phyloP scores from a whole-genome alignment of 2,329 filamentous ascomycete genomes.

The Xylaria hypoxylon region DNA sequence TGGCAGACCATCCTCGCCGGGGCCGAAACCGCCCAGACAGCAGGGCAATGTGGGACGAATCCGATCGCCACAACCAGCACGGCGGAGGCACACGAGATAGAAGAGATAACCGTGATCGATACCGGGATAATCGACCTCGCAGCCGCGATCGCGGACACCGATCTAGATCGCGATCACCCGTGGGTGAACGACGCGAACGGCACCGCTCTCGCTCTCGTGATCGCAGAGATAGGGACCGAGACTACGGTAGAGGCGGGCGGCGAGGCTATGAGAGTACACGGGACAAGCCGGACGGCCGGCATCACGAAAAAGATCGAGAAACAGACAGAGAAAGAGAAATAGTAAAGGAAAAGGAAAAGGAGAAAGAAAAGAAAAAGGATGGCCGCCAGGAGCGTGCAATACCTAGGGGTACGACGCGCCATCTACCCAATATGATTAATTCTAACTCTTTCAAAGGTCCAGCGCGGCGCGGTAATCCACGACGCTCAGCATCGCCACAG shows the following conservation, averaged over 20 bases:
- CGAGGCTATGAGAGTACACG: slow-evolving; percentile 37
- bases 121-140: slow-evolving; percentile 49
- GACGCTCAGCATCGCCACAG: slow-evolving; percentile 42
- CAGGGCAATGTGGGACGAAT: slow-evolving; percentile 71
- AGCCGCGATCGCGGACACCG: slow-evolving; percentile 48
- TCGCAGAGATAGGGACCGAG: slow-evolving; percentile 54
- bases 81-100: slow-evolving; percentile 44
- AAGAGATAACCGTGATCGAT: slow-evolving; percentile 48
- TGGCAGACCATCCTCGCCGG: slow-evolving; percentile 64
- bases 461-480: slow-evolving; percentile 41
- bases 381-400: slow-evolving; percentile 36
- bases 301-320: slow-evolving; percentile 33
- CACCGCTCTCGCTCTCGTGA: slow-evolving; percentile 53
- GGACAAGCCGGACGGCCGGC: slow-evolving; percentile 37
- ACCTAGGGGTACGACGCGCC: slow-evolving; percentile 39
- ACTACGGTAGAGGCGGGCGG: slow-evolving; percentile 53
- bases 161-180: slow-evolving; percentile 44
- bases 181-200: slow-evolving; percentile 51
- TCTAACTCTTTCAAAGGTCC: slow-evolving; percentile 37
- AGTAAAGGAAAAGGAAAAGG: slow-evolving; percentile 25
- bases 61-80: slow-evolving; percentile 55
- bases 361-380: slow-evolving; percentile 40
- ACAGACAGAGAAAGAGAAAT: slow-evolving; percentile 14
- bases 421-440: not conserved
- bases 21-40: slow-evolving; percentile 62